Percentiles rank a stretch among this genome's conserved stretches.
Conservation (phyloP, 352 stramenopile genomes). For the Globisporangium nagaii region DNA sequence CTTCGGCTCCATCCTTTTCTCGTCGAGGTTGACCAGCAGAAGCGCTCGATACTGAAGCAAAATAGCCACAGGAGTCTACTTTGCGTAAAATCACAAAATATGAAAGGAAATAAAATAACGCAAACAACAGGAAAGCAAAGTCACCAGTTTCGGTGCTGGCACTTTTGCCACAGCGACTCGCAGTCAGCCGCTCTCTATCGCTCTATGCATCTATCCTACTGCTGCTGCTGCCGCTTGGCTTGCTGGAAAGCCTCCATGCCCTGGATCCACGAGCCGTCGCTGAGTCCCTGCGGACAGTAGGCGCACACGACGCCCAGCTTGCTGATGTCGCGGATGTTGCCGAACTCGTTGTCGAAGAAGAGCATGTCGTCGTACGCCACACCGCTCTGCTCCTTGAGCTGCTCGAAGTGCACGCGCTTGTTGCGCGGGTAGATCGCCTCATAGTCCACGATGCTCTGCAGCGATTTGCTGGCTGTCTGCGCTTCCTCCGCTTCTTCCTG, state of each 20-base stretch:
- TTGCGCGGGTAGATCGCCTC: constrained; percentile 82
- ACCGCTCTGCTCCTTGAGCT: constrained; percentile 84
- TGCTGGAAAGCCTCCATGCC: constrained; percentile 68
- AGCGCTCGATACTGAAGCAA: too few relatives aligned
- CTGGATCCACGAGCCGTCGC: constrained; percentile 50
- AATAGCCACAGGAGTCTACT: too few relatives aligned
- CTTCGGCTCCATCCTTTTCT: constrained; percentile 13
- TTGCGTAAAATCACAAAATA: too few relatives aligned
- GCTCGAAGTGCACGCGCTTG: constrained; percentile 90
- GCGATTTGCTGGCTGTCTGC: constrained; percentile 21
- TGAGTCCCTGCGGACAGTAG: constrained; percentile 79
- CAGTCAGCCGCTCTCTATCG: neutral
- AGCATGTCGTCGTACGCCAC: constrained; percentile 94
- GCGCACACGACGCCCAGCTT: constrained; percentile 66
- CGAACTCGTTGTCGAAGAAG: constrained; percentile 94
- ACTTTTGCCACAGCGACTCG: too few relatives aligned
- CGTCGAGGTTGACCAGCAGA: too few relatives aligned
- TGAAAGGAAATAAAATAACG: too few relatives aligned
- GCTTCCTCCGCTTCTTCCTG: neutral
- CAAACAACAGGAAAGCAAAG: neutral
- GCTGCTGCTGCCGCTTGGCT: constrained; percentile 22
- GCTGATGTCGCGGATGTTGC: constrained; percentile 72
- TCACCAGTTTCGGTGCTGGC: too few relatives aligned
- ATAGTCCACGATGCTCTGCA: constrained; percentile 66
- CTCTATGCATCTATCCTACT: too few relatives aligned